A percentile compares a stretch with the other conserved stretches of the same genome.
phyloP scores from a whole-genome alignment of 306 rosid genomes.

The Canavalia ensiformis region DNA sequence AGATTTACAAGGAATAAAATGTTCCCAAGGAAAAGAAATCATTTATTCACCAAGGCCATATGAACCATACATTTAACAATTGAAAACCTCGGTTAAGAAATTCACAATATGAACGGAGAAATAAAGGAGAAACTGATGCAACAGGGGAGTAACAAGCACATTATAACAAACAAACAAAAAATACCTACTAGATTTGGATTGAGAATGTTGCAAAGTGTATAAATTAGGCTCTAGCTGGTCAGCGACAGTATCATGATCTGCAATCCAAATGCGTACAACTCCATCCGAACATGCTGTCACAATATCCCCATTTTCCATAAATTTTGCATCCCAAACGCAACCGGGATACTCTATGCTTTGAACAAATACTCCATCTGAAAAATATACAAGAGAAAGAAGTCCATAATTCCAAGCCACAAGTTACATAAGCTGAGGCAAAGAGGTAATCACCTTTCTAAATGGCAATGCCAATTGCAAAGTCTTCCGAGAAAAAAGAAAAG shows the following conservation, averaged over 20 bases:
- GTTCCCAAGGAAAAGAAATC: background rate
- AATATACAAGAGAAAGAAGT: constrained; percentile 17
- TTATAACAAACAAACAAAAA: constrained; percentile 26
- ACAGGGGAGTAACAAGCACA: constrained; percentile 9
- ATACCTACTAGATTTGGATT: constrained; percentile 84
- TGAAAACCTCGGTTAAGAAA: no score
- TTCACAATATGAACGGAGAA: constrained; percentile 6
- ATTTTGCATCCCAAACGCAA: constrained; percentile 96
- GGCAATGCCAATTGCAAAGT: background rate
- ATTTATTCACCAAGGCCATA: constrained; percentile 16
- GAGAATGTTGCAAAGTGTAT: constrained; percentile 72
- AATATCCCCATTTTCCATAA: constrained; percentile 94
- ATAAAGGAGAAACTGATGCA: constrained; percentile 33
- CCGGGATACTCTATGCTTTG: constrained; percentile 99
- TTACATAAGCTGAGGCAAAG: constrained; percentile 23
- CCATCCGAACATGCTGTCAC: constrained; percentile 98
- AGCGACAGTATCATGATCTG: constrained; percentile 70
- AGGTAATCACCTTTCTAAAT: background rate
- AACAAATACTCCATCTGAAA: constrained; percentile 85
- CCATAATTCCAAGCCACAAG: constrained; percentile 30
- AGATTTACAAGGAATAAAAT: background rate
- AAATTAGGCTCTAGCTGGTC: constrained; percentile 74
- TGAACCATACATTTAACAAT: constrained; percentile 17
- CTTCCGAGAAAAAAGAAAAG: background rate
- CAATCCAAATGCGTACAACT: constrained; percentile 83